Percentiles rank a stretch among this genome's conserved stretches.
Evolutionary conservation across 768 basidiomycete species (phyloP).

Genomic region (Leccinum barrowsii): DNA sequence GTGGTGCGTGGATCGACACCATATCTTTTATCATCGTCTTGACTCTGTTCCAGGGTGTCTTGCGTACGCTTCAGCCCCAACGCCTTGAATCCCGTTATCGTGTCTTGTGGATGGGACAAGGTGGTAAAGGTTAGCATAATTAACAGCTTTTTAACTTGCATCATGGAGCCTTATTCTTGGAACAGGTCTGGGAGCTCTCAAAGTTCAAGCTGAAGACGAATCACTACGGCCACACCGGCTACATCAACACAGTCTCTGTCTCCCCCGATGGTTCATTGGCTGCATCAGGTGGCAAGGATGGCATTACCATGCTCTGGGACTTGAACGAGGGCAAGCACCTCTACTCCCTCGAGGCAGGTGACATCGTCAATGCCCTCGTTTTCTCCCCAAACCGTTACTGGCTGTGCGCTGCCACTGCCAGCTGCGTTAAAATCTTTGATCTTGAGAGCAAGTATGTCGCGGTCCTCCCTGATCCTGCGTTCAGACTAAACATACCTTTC

Average conservation of each 20-base stretch:
- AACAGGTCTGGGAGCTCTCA: conserved; percentile 98
- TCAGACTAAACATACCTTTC: neutral
- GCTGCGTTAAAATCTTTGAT: conserved; percentile 99
- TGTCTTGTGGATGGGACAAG: conserved; percentile 99
- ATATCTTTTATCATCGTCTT: neutral
- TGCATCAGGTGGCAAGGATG: conserved; percentile 98
- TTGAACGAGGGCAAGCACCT: conserved; percentile 99
- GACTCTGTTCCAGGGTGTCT: conserved; percentile 68
- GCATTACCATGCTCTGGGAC: conserved; percentile 99
- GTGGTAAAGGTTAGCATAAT: conserved; percentile 85
- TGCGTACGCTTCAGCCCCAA: conserved; percentile 99
- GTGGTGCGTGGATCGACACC: conserved; percentile 50
- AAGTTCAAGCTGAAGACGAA: conserved; percentile 99
- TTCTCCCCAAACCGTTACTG: conserved; percentile 99
- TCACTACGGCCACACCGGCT: conserved; percentile 99
- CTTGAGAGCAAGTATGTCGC: conserved; percentile 92
- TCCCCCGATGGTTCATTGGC: conserved; percentile 99
- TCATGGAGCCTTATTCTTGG: conserved; percentile 26
- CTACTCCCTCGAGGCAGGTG: conserved; percentile 98
- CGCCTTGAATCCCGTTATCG: conserved; percentile 95
- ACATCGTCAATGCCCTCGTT: conserved; percentile 97
- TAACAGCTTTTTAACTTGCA: neutral
- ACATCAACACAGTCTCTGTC: conserved; percentile 98
- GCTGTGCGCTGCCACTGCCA: conserved; percentile 97
- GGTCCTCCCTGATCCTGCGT: neutral